Percentiles rank a stretch among this genome's conserved stretches.
Conservation (phyloP, 768 basidiomycete species). For the Amanita subjunquillea region DNA sequence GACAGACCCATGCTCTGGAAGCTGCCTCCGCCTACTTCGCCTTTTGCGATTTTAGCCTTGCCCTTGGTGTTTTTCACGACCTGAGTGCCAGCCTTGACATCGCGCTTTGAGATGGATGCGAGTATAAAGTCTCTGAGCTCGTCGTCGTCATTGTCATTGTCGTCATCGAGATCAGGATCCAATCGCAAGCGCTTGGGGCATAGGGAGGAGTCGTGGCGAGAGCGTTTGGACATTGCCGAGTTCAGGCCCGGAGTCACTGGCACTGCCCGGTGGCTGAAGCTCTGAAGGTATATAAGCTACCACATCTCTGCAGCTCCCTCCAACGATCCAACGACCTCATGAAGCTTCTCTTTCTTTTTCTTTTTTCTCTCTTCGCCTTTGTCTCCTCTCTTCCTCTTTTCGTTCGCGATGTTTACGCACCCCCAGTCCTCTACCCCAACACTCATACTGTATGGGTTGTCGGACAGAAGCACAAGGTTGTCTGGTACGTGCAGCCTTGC, state of each 20-base stretch:
- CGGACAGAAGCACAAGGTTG: conserved; percentile 22
- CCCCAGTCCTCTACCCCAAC: conserved; percentile 20
- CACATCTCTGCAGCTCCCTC: neutral
- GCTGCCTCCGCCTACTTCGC: conserved; percentile 84
- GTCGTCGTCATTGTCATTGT: conserved; percentile 37
- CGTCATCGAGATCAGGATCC: neutral
- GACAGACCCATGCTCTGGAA: conserved; percentile 90
- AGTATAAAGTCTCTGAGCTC: conserved; percentile 58
- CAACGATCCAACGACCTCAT: conserved; percentile 7
- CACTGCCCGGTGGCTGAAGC: neutral
- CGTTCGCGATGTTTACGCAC: conserved; percentile 28
- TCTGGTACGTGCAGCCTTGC: conserved; percentile 18
- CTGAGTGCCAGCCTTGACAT: conserved; percentile 67
- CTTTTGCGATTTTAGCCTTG: conserved; percentile 58
- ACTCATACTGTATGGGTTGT: conserved; percentile 21
- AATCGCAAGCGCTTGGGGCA: conserved; percentile 24
- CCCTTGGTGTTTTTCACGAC: conserved; percentile 71
- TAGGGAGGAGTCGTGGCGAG: conserved; percentile 22
- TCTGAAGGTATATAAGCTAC: neutral
- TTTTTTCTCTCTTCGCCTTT: conserved; percentile 13
- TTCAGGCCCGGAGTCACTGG: neutral
- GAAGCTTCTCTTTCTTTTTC: conserved; percentile 2
- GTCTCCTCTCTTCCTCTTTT: conserved; percentile 15
- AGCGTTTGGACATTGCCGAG: conserved; percentile 8
- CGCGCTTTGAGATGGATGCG: conserved; percentile 58